A percentile compares a stretch with the other conserved stretches of the same genome.
Conservation (phyloP, 2,329 filamentous ascomycete species). For the Botrytis hyacinthi region DNA sequence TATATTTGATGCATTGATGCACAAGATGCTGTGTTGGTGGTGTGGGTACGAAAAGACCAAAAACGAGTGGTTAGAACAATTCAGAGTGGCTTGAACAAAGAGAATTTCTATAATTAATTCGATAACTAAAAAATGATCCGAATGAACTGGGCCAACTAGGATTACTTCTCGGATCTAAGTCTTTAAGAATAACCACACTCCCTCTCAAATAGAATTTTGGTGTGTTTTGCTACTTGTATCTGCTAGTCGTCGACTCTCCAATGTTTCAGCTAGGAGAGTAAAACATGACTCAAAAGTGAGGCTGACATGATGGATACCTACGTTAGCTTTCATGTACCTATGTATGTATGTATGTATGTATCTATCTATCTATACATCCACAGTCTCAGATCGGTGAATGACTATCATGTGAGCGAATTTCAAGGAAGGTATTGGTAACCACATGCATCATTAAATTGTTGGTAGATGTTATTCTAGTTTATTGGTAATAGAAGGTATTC, state of each 20-base stretch:
- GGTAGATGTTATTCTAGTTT: conserved; percentile 20
- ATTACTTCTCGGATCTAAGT: neutral
- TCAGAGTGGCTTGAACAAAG: neutral
- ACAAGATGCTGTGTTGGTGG: neutral
- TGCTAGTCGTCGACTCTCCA: neutral
- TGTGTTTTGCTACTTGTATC: neutral
- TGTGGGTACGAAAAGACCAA: neutral
- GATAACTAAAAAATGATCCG: neutral
- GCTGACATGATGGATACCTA: neutral
- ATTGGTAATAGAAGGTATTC: conserved; percentile 25
- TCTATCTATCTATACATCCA: neutral
- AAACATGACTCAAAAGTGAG: conserved; percentile 2
- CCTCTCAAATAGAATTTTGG: neutral
- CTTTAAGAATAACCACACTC: neutral
- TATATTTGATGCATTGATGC: conserved; percentile 1
- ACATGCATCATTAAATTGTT: conserved; percentile 17
- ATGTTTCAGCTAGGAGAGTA: neutral
- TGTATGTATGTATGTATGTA: neutral
- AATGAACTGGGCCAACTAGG: neutral
- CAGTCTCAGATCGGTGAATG: neutral
- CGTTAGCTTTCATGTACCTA: neutral
- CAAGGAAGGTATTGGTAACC: neutral
- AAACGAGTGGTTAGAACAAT: conserved; percentile 7
- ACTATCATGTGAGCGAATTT: neutral
- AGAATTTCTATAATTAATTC: conserved; percentile 6